Evolutionary conservation across 2,329 filamentous ascomycete genomes (phyloP).

Genomic region (Dactylonectria macrodidyma): DNA sequence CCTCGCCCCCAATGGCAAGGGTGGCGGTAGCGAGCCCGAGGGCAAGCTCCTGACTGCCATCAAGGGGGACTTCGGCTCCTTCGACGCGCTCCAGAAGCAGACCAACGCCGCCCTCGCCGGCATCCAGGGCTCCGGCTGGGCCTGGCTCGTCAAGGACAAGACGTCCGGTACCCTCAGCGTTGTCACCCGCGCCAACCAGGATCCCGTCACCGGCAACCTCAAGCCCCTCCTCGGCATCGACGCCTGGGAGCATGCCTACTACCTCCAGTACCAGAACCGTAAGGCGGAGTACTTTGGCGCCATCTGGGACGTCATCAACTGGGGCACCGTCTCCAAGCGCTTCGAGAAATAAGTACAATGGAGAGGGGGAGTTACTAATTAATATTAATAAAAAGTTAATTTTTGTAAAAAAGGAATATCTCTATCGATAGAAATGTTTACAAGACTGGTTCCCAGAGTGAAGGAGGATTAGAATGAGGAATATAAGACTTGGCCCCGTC

Average conservation of each 20-base stretch:
- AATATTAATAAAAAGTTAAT: too few relatives aligned
- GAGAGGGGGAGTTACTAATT: not conserved
- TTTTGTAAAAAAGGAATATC: too few relatives aligned
- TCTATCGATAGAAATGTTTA: too few relatives aligned
- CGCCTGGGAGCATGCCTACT: constrained; percentile 97
- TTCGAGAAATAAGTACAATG: constrained; percentile 65
- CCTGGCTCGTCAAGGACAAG: constrained; percentile 86
- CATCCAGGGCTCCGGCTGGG: constrained; percentile 92
- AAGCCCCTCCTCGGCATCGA: constrained; percentile 90
- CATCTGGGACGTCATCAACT: constrained; percentile 97
- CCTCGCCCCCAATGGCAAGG: constrained; percentile 77
- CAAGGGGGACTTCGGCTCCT: constrained; percentile 76
- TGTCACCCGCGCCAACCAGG: constrained; percentile 87
- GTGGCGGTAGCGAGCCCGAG: constrained; percentile 72
- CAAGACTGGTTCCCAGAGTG: too few relatives aligned
- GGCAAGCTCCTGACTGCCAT: constrained; percentile 77
- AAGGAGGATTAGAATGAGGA: too few relatives aligned
- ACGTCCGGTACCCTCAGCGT: constrained; percentile 73
- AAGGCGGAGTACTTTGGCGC: constrained; percentile 96
- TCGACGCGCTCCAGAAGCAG: constrained; percentile 75
- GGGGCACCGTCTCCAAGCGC: constrained; percentile 88
- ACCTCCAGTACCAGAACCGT: constrained; percentile 96
- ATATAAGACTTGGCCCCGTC: too few relatives aligned
- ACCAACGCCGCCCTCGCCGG: constrained; percentile 79
- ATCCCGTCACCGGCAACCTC: constrained; percentile 88